phyloP scores from a whole-genome alignment of 2,329 filamentous ascomycete species.

The Sphaerulina populicola region DNA sequence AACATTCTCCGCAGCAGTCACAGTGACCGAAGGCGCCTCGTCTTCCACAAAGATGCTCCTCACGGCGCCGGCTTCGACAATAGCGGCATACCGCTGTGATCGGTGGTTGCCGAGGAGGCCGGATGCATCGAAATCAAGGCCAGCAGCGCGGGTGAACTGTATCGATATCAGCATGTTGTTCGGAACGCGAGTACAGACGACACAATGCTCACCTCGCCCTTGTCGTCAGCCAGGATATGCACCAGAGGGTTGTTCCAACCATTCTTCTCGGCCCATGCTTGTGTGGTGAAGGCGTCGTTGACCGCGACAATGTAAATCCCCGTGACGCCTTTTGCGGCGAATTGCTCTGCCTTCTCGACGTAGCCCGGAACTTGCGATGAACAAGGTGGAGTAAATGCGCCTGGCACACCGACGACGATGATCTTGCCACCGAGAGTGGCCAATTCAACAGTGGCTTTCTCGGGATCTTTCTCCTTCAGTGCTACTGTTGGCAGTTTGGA shows the following conservation, averaged over 20 bases:
- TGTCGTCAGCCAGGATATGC: constrained; percentile 26
- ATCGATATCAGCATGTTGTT: background rate
- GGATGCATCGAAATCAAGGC: constrained; percentile 22
- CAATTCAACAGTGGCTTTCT: constrained; percentile 24
- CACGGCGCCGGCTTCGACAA: constrained; percentile 21
- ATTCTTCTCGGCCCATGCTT: constrained; percentile 27
- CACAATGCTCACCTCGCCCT: constrained; percentile 14
- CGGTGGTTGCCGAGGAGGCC: constrained; percentile 24
- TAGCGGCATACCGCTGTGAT: constrained; percentile 23
- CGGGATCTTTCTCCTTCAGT: constrained; percentile 25
- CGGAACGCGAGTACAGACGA: background rate
- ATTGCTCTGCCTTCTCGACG: constrained; percentile 22
- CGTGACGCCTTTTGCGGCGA: constrained; percentile 25
- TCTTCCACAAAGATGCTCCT: constrained; percentile 25
- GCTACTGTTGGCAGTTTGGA: constrained; percentile 19
- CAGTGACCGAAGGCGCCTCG: constrained; percentile 22
- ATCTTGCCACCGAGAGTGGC: constrained; percentile 20
- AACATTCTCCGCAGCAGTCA: constrained; percentile 21
- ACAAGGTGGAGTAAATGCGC: constrained; percentile 26
- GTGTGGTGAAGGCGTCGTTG: constrained; percentile 24
- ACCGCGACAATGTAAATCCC: constrained; percentile 27
- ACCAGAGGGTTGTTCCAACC: constrained; percentile 19
- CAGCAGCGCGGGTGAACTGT: constrained; percentile 23
- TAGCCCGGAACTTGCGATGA: constrained; percentile 27
- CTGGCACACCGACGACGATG: constrained; percentile 25